phyloP scores from a whole-genome alignment of 2,329 filamentous ascomycete species.

The Sporothrix inflata region DNA sequence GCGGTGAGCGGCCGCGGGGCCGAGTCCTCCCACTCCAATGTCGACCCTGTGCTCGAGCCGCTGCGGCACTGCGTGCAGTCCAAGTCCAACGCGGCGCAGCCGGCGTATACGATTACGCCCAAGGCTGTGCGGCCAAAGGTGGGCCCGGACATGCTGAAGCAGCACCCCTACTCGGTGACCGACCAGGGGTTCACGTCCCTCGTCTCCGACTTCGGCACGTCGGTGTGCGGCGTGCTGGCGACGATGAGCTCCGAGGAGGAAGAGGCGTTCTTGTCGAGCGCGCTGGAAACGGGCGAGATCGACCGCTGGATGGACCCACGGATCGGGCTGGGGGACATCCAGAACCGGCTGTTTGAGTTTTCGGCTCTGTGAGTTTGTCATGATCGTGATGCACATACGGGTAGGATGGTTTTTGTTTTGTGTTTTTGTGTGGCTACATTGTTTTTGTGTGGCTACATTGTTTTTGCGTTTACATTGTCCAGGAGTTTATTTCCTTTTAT shows the following conservation, averaged over 20 bases:
- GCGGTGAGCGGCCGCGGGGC: neutral
- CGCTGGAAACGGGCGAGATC: slow-evolving; percentile 10
- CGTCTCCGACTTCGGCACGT: neutral
- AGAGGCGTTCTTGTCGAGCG: slow-evolving; percentile 9
- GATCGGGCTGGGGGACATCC: slow-evolving; percentile 18
- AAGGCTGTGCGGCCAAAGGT: neutral
- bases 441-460: too few relatives aligned
- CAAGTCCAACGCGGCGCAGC: neutral
- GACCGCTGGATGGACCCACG: slow-evolving; percentile 26
- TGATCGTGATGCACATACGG: neutral
- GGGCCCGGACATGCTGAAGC: neutral
- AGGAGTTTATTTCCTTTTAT: neutral
- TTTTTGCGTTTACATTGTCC: neutral
- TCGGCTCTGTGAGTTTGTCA: neutral
- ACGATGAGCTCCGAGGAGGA: neutral
- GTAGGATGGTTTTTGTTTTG: neutral
- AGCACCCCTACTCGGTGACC: neutral
- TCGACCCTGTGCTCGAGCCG: slow-evolving; percentile 25
- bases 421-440: too few relatives aligned
- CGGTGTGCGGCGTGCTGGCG: neutral
- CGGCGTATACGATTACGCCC: neutral
- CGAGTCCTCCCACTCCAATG: neutral
- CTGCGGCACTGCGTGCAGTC: slow-evolving; percentile 20
- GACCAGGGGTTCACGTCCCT: slow-evolving; percentile 11
- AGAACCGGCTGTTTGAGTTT: slow-evolving; percentile 20